Evolutionary conservation across 345 rosid genomes (phyloP).

Genomic region (Fremontodendron californicum): DNA sequence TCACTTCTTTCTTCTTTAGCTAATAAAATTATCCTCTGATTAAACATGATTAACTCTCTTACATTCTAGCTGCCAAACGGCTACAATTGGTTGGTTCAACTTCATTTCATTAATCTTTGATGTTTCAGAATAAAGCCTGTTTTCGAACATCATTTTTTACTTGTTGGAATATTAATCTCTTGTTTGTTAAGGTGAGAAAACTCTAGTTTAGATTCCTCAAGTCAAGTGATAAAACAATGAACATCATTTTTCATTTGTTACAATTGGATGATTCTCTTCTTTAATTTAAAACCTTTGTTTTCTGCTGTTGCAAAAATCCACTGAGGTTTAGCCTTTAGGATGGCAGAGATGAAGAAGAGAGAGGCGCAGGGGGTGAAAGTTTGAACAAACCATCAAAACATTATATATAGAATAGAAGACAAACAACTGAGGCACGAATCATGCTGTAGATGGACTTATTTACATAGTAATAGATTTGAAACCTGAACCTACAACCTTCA

Average conservation of each 20-base stretch:
- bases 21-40: too few relatives aligned
- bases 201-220: not conserved
- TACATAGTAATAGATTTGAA: not conserved
- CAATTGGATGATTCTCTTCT: too few relatives aligned
- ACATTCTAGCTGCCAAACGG: too few relatives aligned
- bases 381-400: not conserved
- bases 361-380: not conserved
- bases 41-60: too few relatives aligned
- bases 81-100: too few relatives aligned
- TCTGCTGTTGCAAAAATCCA: not conserved
- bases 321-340: not conserved
- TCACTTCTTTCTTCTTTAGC: too few relatives aligned
- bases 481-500: slow-evolving; percentile 1
- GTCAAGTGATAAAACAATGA: not conserved
- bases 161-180: not conserved
- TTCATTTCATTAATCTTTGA: too few relatives aligned
- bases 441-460: not conserved
- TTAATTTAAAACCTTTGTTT: not conserved
- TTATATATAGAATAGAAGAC: not conserved
- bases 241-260: too few relatives aligned
- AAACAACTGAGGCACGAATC: not conserved
- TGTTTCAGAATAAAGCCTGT: too few relatives aligned
- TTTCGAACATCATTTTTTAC: too few relatives aligned
- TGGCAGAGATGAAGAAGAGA: not conserved
- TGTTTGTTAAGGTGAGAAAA: not conserved